Evolutionary conservation across 2,329 filamentous ascomycete species (phyloP).

Genomic region (Dactylellina cionopaga): DNA sequence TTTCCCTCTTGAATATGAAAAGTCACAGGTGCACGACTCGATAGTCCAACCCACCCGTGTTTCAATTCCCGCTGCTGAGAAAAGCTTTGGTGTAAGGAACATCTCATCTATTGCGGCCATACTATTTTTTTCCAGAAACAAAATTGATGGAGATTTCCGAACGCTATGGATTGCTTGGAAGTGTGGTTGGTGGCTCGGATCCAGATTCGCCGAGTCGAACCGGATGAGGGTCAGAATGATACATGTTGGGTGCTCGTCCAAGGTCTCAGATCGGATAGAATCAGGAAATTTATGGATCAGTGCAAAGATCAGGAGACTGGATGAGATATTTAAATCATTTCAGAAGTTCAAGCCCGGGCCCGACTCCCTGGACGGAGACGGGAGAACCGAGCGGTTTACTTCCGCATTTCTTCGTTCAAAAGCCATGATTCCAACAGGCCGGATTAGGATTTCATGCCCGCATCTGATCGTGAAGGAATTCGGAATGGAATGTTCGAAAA

Average conservation of each 20-base stretch:
- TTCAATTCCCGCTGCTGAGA: conserved; percentile 39
- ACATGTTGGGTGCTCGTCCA: conserved; percentile 32
- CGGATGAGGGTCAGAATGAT: conserved; percentile 24
- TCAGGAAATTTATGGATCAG: conserved; percentile 50
- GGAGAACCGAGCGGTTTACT: conserved; percentile 52
- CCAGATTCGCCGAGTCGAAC: conserved; percentile 43
- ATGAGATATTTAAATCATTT: conserved; percentile 51
- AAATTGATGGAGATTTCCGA: conserved; percentile 50
- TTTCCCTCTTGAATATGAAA: conserved; percentile 5
- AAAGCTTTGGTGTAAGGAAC: not conserved
- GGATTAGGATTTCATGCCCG: conserved; percentile 42
- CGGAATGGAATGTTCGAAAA: conserved; percentile 47
- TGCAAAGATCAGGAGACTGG: conserved; percentile 43
- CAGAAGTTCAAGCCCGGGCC: conserved; percentile 50
- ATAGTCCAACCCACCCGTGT: conserved; percentile 16
- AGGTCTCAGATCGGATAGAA: conserved; percentile 49
- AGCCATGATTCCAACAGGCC: conserved; percentile 45
- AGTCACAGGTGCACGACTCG: conserved; percentile 25
- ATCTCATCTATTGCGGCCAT: conserved; percentile 19
- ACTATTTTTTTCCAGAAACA: conserved; percentile 45
- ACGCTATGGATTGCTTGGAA: conserved; percentile 36
- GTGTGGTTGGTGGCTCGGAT: conserved; percentile 37
- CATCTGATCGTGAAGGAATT: conserved; percentile 31
- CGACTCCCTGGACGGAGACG: conserved; percentile 51
- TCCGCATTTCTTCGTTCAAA: conserved; percentile 51